Conservation (phyloP, 1,139 yeast species). For the Zygosaccharomyces pseudobailii region DNA sequence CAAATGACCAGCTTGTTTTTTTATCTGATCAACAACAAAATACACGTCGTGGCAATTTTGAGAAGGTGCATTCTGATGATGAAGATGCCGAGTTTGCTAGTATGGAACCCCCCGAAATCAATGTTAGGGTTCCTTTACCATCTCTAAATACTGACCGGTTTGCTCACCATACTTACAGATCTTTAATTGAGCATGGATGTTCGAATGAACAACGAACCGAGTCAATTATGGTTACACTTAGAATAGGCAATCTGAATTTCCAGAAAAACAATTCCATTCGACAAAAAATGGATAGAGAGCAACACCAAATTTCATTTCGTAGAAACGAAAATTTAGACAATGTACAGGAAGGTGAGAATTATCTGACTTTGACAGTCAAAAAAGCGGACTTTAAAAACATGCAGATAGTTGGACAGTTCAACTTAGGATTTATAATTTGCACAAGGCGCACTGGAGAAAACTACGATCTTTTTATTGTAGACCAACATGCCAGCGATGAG, state of each 20-base stretch:
- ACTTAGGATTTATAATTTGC: slow-evolving; percentile 82
- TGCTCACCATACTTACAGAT: slow-evolving; percentile 5
- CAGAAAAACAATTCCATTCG: background rate
- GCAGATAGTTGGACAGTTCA: slow-evolving; percentile 87
- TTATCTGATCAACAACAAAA: slow-evolving; percentile 5
- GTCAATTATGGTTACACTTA: background rate
- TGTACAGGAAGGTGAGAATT: slow-evolving; percentile 50
- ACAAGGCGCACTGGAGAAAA: slow-evolving; percentile 39
- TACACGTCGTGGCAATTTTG: background rate
- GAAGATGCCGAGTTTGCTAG: slow-evolving; percentile 6
- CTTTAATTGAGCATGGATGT: background rate
- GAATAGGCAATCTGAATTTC: background rate
- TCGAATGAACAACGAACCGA: background rate
- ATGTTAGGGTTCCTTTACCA: slow-evolving; percentile 8
- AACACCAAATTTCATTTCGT: slow-evolving; percentile 11
- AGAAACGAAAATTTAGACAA: slow-evolving; percentile 33
- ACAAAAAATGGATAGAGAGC: background rate
- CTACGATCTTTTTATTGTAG: slow-evolving; percentile 74
- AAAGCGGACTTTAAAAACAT: slow-evolving; percentile 64
- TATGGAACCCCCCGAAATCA: slow-evolving; percentile 13
- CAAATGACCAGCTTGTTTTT: slow-evolving; percentile 18
- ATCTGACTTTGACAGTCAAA: slow-evolving; percentile 49
- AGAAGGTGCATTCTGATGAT: background rate
- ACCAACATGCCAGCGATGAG: slow-evolving; percentile 98
- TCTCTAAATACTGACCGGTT: background rate